Base-by-base conservation (phyloP, 1,284 basidiomycete genomes). In the Leccinum subrobustum region DNA sequence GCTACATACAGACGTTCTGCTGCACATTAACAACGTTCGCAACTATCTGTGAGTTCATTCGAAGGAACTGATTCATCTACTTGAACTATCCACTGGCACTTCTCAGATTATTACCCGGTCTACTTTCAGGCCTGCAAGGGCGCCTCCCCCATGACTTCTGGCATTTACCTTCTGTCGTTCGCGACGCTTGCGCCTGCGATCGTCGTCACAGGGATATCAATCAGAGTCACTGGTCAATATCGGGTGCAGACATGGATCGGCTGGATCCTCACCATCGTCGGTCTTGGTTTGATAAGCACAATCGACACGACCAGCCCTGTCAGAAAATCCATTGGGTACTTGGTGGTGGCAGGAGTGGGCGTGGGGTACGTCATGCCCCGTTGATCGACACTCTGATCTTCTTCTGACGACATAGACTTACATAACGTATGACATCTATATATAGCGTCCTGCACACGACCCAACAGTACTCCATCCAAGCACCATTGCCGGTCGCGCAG, bases 1-100 rank as follows among this genome's bases (percentile, higher is more conserved):
- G 69, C 39, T 67, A 70, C 4, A 14, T 66, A 11, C 67, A 68
- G 44, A 37, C 67, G 0, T 70, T 68, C n/a, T 71, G 60, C 31
- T 44, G 55, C 33, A 12, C 37, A 9, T 16, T 71, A 25, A 48
- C 33, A 16, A 44, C 59, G 9, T 6, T 57, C 18, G 53, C 60
- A 5, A 4, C 62, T 27, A 5, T 60, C 18, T 70, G 67, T 67
- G 39, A 54, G 67, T 56, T 5, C 6, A 12, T 35, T 48, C 16
- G 8, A 37, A 27, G 6, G 6, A 44, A 8, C n/a, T 18, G n/a
- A 18, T 23, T 11, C 14, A 7, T 29, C 25, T n/a, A n/a, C 4
- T 7, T 25, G 0, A 14, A 3, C 11, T 23, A 6, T 4, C 6
- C 23, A 3, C 25, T 27, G 25, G 25, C 25, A 27, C 23, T 6